Percentiles rank a stretch among this genome's conserved stretches.
phyloP scores from a whole-genome alignment of 1,284 basidiomycete genomes.

The Golubevia pallescens region DNA sequence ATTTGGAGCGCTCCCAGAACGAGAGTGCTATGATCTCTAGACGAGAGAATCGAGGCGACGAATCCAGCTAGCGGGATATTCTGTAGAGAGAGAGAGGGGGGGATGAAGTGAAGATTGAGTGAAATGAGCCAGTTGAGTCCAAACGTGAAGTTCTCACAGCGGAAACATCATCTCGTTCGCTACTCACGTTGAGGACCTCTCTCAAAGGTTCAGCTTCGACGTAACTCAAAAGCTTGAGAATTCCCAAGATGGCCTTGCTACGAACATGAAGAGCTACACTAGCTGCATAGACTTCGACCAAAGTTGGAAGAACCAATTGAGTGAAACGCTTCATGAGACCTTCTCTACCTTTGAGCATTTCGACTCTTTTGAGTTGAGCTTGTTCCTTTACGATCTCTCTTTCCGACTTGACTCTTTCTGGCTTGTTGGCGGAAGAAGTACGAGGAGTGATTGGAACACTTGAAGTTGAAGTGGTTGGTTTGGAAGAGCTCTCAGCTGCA shows the following conservation, averaged over 20 bases:
- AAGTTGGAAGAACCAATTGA: constrained; percentile 50
- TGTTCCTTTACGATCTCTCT: constrained; percentile 34
- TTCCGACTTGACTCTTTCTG: constrained; percentile 26
- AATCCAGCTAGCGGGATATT: constrained; percentile 59
- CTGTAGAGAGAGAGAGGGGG: constrained; percentile 5
- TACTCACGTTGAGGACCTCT: constrained; percentile 21
- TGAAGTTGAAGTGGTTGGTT: too few species aligned
- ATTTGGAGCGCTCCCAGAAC: constrained; percentile 54
- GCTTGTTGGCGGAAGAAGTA: constrained; percentile 16
- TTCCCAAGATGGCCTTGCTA: constrained; percentile 41
- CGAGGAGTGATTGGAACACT: not conserved
- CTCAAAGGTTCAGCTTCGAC: constrained; percentile 40
- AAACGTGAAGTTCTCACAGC: too few species aligned
- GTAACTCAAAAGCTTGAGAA: constrained; percentile 57
- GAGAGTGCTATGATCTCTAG: constrained; percentile 35
- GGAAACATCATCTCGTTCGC: not conserved
- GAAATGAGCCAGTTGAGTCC: too few species aligned
- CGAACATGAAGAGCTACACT: constrained; percentile 46
- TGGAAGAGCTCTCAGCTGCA: not conserved
- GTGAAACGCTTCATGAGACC: constrained; percentile 48
- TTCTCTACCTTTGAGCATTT: constrained; percentile 39
- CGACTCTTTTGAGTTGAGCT: constrained; percentile 37
- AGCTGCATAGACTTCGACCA: constrained; percentile 58
- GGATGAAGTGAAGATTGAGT: too few species aligned
- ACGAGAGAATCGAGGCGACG: constrained; percentile 47